Evolutionary conservation across 768 basidiomycete species (phyloP), one percentile per base, ranked within the genome.

Genomic region (Rhodotorula toruloides): DNA sequence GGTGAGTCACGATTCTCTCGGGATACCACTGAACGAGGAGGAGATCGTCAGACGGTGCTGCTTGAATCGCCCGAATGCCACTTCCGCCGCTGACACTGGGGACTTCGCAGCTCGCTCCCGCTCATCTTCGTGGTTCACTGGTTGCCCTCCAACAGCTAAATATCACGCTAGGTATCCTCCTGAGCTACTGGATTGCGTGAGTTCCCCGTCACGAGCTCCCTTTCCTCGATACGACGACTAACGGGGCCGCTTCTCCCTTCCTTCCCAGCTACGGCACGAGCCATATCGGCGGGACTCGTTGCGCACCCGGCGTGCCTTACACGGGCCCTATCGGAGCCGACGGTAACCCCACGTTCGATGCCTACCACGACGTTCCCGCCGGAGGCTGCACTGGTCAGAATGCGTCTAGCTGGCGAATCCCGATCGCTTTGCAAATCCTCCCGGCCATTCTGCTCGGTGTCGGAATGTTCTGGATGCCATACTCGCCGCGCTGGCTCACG

Each of bases 401-500:
- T 25, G n/a, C 22, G 29, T 37, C 61, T 12, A 43, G 52, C 11
- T 47, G 34, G 53, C 75, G 77, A 49, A 79, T 79, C 67, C 78
- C 78, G 48, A 73, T 79, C 63, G 73, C 68, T 52, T 65, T 79
- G 36, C 76, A 77, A 66, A 74, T 78, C 71, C 60, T 73, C 48
- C 77, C 75, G 74, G 61, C 50, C 37, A 14, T 61, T 22, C 31
- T 76, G 62, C 78, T 79, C 59, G 76, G 65, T 57, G 58, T 43
- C 47, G 79, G 78, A 67, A 73, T 78, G 52, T 72, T 76, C 65
- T 58, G 77, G 62, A 73, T 79, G 36, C 79, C 79, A 50, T 78
- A 79, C 50, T 78, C 78, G 21, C 79, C 79, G 22, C 76, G 79
- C 68, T 79, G 76, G 76, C 77, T 76, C 62, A 76, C 78, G 67